Base-by-base conservation (phyloP, 768 basidiomycete species). In the Hypholoma fasciculare region DNA sequence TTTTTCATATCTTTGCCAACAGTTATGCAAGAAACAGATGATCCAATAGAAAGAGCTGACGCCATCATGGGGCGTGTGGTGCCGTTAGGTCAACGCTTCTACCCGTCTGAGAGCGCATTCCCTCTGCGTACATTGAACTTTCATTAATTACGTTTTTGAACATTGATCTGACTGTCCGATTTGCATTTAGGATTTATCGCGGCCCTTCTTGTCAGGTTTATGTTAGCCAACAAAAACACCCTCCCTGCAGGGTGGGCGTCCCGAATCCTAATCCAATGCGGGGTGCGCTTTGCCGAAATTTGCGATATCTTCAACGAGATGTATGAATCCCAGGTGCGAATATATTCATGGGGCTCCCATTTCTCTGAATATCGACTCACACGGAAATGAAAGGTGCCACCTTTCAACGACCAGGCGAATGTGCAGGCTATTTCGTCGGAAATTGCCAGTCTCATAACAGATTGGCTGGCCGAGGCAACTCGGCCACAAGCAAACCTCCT, bases 41-140 rank as follows among this genome's bases (percentile, higher is more conserved):
- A 88, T 60, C 73, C 80, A 8, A 72, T 77, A 42, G 76, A 60
- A 73, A 82, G 61, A 52, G 82, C 88, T 44, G 88, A 92, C 63
- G 76, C 80, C 14, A 80, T 95, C 53, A 75, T 85, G 37, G 79
- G 82, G 13, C 84, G 79, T 61, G 75, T 95, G 16, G 80, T 87
- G 19, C 82, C 87, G 2, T 78, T 97, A 4, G 93, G 90, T 17
- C 87, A 91, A 63, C 80, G 92, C 19, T 96, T 96, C 70, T 94
- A 91, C 68, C 93, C 95, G 0, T 96, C 94, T 2, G 92, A 94
- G 60, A 87, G 86, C 58, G 90, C 94, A 9, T 95, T 96, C 73
- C 94, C 94, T 16, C 76, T 95, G 27, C 84, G 94, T 95, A 65
- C 30, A 34, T 34, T 34, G 30, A 34, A 34, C 30, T 69, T 92